Evolutionary conservation across 768 basidiomycete genomes (phyloP), one percentile per base, ranked within the genome.

Genomic region (Fomitopsis serialis): DNA sequence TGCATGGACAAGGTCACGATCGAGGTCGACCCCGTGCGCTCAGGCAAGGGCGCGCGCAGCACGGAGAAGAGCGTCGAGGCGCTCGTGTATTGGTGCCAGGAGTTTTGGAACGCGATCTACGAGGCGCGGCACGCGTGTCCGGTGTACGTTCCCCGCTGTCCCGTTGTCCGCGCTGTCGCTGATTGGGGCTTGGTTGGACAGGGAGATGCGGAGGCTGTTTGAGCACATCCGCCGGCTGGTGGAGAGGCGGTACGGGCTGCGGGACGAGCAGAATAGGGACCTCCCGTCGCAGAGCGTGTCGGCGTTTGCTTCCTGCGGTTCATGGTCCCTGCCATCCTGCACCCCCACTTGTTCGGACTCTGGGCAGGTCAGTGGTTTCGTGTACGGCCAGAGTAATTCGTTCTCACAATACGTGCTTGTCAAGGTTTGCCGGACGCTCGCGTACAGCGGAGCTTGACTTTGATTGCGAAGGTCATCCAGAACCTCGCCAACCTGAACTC

Each of bases 221-320:
- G 73, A 78, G 59, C 82, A 81, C 42, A 80, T 92, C 42, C 81
- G 90, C 17, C 75, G 74, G 50, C 74, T 91, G 45, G 89, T 92
- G 1, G 89, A 91, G 64, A 73, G 75, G 54, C 79, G 82, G 23
- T 87, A 83, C 59, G 70, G 73, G 45, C 67, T 73, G 23, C 74
- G 58, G 42, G 71, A 76, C 8, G 77, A 75, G 13, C 72, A 72
- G 24, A 78, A 76, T 55, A 70, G 68, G 37, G 76, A 86, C 29
- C 70, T 91, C 29, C 87, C 82, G 32, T 84, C 81, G 78, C 91
- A 92, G 65, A 84, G 87, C 61, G 88, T 95, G 42, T 90, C 88
- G 34, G 92, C 92, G 1, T 94, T 95, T 83, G 88, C 65, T 95
- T 94, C 69, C 77, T 95, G 42, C 81, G 92, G 40, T 92, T 94